Evolutionary conservation across 2,329 filamentous ascomycete genomes (phyloP).

Genomic region (Hypomyces perniciosus): DNA sequence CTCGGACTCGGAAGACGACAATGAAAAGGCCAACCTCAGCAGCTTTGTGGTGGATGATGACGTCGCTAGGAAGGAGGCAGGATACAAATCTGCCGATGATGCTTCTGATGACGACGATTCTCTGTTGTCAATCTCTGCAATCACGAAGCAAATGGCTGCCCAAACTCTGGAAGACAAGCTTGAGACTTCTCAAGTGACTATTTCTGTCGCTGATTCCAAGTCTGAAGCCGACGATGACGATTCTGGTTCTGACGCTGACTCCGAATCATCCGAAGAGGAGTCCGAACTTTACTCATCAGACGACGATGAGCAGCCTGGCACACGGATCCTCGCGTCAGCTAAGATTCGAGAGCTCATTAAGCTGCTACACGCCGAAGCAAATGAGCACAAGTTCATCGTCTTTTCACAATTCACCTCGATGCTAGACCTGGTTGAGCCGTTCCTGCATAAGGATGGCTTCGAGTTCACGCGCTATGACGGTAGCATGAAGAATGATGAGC

Average conservation of each 20-base stretch:
- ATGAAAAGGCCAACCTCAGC: constrained; percentile 47
- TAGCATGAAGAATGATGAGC: constrained; percentile 85
- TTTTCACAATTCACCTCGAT: constrained; percentile 99
- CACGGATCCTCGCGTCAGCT: constrained; percentile 64
- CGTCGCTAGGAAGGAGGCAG: constrained; percentile 27
- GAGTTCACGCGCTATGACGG: constrained; percentile 88
- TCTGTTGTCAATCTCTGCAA: constrained; percentile 28
- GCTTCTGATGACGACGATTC: constrained; percentile 27
- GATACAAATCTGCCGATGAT: constrained; percentile 21
- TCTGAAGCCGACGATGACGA: constrained; percentile 17
- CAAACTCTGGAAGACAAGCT: constrained; percentile 29
- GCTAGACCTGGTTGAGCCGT: constrained; percentile 93
- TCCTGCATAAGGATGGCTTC: constrained; percentile 68
- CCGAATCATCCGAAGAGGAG: constrained; percentile 24
- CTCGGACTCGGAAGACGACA: constrained; percentile 49
- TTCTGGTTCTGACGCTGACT: constrained; percentile 25
- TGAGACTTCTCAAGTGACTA: neutral
- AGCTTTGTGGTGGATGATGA: constrained; percentile 53
- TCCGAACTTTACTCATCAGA: constrained; percentile 37
- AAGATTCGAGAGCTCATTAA: constrained; percentile 84
- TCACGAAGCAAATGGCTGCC: constrained; percentile 32
- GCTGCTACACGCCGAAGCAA: constrained; percentile 72
- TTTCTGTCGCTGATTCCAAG: constrained; percentile 29
- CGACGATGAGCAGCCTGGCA: constrained; percentile 32
- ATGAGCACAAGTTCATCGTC: constrained; percentile 91